A percentile compares a stretch with the other conserved stretches of the same genome.
These are phyloP conservation scores for Nannochloris sp. DNA, from an alignment of 139 green algal species.

Conservation along the genomic window DNA sequence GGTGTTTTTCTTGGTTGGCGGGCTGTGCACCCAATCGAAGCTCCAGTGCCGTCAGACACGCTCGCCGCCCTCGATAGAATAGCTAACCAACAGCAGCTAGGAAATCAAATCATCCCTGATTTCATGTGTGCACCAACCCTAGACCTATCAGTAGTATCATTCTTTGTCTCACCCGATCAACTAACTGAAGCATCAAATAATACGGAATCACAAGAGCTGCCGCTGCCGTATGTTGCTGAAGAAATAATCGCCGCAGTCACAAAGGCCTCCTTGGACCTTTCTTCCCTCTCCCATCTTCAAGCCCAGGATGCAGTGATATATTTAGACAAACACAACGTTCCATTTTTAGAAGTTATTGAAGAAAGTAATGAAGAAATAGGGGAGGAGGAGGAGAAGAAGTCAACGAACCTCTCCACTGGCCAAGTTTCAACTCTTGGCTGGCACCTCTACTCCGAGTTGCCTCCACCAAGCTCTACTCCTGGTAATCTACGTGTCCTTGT, in stretches of 20 bases:
- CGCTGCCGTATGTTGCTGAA: no score
- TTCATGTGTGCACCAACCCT: no score
- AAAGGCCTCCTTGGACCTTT: neutral
- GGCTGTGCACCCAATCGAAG: neutral
- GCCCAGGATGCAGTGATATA: neutral
- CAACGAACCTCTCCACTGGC: no score
- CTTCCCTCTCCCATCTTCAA: neutral
- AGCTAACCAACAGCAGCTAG: neutral
- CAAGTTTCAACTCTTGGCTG: no score
- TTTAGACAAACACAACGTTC: neutral
- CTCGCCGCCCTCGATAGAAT: neutral
- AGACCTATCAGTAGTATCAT: no score
- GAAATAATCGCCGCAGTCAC: neutral
- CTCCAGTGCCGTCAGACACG: neutral
- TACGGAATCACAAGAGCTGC: no score
- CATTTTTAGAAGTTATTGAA: neutral
- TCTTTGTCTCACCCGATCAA: no score
- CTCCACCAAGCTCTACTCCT: neutral
- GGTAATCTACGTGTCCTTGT: neutral
- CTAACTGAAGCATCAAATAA: no score
- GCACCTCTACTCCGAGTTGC: neutral
- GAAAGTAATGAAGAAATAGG: neutral
- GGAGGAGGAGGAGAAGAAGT: neutral
- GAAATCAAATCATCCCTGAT: no score
- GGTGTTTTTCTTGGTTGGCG: slow-evolving; percentile 1